Evolutionary conservation across 208 protist genomes (phyloP).

Genomic region (Endotrypanum monterogeii): DNA sequence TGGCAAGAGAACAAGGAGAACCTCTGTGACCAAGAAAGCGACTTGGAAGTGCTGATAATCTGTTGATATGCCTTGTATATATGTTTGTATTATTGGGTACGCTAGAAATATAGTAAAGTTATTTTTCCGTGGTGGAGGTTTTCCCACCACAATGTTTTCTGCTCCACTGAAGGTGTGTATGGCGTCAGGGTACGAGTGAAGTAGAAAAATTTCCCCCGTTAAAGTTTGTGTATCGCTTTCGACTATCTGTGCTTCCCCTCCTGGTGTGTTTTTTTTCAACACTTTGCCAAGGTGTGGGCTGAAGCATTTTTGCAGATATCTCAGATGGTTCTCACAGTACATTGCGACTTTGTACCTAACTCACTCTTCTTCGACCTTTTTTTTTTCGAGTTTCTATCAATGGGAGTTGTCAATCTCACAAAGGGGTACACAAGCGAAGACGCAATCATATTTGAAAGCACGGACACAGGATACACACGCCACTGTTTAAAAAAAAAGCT

Average conservation of each 20-base stretch:
- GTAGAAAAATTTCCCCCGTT: neutral
- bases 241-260: no score
- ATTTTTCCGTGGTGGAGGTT: neutral
- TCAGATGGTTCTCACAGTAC: neutral
- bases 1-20: no score
- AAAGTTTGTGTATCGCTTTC: neutral
- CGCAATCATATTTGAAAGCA: neutral
- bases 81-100: no score
- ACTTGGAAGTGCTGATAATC: no score
- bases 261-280: neutral
- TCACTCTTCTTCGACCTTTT: neutral
- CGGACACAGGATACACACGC: neutral
- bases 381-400: neutral
- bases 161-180: neutral
- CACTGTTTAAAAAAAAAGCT: slow-evolving; percentile 3
- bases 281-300: neutral
- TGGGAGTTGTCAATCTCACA: neutral
- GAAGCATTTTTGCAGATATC: neutral
- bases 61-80: no score
- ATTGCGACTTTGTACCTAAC: neutral
- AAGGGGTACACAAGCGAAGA: neutral
- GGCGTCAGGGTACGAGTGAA: neutral
- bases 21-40: no score
- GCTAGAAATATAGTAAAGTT: neutral
- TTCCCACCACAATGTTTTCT: neutral